Evolutionary conservation across 2,329 filamentous ascomycete genomes (phyloP), one percentile per base, ranked within the genome.

Genomic region (Penicillium sp.): DNA sequence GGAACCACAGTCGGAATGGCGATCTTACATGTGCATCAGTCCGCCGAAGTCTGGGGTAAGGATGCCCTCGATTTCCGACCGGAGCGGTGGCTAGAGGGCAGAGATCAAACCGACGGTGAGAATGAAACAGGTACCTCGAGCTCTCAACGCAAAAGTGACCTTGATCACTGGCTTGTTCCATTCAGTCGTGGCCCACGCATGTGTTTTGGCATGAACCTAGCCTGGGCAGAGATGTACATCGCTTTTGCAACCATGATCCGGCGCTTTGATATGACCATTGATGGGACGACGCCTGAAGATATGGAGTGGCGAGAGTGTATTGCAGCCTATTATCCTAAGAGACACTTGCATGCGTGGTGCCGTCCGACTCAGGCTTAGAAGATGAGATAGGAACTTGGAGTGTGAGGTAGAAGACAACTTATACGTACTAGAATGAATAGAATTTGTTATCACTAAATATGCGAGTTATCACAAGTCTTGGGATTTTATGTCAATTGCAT

Each of bases 141-240:
- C 6, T 7, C 24, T 7, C 24, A 24, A 24, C 24, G 26, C 29
- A 49, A 20, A 24, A 38, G 8, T 29, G 46, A 49, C 18, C 20
- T 49, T n/a, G 46, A 49, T 29, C 46, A 49, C 11, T 49, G 46
- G 46, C 48, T 50, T 1, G 48, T 50, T 5, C n/a, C 48, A 1
- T 50, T 50, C n/a, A 42, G 48, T 40, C 35, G 48, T 1, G 48
- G 48, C 4, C 48, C 48, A 13, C 48, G 48, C 4, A 50, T 50
- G 48, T 50, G 48, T 8, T 42, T 50, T 16, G 48, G 48, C n/a
- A 50, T 50, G 48, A 50, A 50, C 24, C n/a, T 50, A 14, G 48
- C 48, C 2, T 40, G 37, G 35, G 48, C 48, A 3, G 48, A 50
- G 48, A 24, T 50, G 37, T 50, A 50, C n/a, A 40, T 50, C 14